Conservation (phyloP, 169 alveolate species). For the Toxoplasma gondii region DNA sequence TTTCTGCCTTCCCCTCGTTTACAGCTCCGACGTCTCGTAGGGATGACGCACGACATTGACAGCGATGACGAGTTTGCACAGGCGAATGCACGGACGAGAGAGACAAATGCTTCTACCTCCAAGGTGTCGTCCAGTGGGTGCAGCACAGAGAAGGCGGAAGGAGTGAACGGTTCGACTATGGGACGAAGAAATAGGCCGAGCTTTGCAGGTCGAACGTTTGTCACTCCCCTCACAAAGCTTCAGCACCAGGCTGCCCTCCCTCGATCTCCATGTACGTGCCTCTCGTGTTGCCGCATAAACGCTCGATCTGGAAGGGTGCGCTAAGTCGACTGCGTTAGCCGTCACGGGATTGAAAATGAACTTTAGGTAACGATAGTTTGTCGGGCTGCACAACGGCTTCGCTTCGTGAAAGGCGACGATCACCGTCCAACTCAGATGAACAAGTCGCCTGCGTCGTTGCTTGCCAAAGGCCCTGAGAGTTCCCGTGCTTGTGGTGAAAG, state of each 20-base stretch:
- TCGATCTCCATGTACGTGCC: slow-evolving; percentile 41
- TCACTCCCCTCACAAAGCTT: slow-evolving; percentile 56
- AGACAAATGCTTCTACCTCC: background rate
- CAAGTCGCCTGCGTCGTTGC: no score
- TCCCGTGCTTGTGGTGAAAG: no score
- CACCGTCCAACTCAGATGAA: no score
- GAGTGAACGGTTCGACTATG: background rate
- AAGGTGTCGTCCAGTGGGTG: background rate
- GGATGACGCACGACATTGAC: slow-evolving; percentile 58
- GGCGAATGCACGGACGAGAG: background rate
- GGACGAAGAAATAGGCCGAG: background rate
- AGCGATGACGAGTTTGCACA: background rate
- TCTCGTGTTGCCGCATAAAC: background rate
- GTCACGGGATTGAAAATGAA: background rate
- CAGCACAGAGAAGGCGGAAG: background rate
- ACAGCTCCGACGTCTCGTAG: slow-evolving; percentile 50
- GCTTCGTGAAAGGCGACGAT: no score
- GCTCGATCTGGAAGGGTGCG: background rate
- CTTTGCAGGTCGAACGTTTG: slow-evolving; percentile 39
- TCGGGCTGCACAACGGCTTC: no score
- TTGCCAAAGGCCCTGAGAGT: no score
- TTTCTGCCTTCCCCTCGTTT: background rate
- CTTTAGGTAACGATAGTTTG: no score
- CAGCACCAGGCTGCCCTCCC: slow-evolving; percentile 64
- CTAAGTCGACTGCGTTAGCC: background rate